These are phyloP conservation scores for Knufia petricola DNA, from an alignment of 2,329 filamentous ascomycete genomes.

Conservation along the genomic window DNA sequence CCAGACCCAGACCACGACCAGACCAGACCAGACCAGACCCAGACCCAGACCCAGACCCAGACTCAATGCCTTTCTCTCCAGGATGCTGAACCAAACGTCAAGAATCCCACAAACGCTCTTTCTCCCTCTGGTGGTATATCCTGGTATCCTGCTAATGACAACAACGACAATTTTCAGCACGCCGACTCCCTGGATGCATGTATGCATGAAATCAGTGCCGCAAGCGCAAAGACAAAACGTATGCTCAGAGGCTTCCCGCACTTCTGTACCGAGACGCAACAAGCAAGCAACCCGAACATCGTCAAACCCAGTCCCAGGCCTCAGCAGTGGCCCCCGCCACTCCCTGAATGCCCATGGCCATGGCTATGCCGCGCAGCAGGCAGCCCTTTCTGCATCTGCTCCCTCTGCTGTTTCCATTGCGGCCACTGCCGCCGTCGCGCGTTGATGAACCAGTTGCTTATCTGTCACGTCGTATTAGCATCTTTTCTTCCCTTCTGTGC, in stretches of 20 bases:
- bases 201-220: too few species aligned
- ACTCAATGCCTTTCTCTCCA: neutral
- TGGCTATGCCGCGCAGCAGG: neutral
- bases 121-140: neutral
- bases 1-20: neutral
- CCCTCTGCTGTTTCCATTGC: neutral
- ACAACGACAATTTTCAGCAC: too few species aligned
- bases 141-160: neutral
- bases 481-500: too few species aligned
- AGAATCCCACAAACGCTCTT: neutral
- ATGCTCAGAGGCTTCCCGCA: too few species aligned
- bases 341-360: neutral
- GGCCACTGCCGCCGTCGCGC: conserved; percentile 40
- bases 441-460: conserved; percentile 47
- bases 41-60: neutral
- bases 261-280: too few species aligned
- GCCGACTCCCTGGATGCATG: too few species aligned
- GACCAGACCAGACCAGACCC: too few species aligned
- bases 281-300: too few species aligned
- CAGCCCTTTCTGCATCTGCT: neutral
- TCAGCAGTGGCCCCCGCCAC: neutral
- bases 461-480: too few species aligned
- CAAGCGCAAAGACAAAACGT: too few species aligned
- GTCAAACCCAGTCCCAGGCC: neutral
- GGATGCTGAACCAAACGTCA: neutral